Percentiles rank a stretch among this genome's conserved stretches.
These are phyloP conservation scores for Kwoniella shandongensis DNA, from an alignment of 768 basidiomycete genomes.

Conservation along the genomic window DNA sequence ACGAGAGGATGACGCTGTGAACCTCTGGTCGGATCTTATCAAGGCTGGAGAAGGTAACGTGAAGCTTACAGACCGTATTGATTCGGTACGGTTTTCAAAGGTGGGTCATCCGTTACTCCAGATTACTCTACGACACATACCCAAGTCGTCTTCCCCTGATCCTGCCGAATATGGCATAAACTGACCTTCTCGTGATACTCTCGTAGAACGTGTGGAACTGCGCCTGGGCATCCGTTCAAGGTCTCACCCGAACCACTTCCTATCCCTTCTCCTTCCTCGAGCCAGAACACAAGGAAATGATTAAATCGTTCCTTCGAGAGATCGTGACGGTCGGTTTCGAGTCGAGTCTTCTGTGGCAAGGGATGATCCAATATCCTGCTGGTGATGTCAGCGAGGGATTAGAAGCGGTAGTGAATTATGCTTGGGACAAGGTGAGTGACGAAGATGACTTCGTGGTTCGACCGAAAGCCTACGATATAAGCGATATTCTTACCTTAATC, in stretches of 20 bases:
- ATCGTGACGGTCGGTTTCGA: slow-evolving; percentile 42
- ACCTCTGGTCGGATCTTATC: slow-evolving; percentile 28
- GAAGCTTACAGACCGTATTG: slow-evolving; percentile 27
- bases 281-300: slow-evolving; percentile 6
- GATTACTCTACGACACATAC: not conserved
- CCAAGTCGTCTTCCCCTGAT: not conserved
- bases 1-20: slow-evolving; percentile 25
- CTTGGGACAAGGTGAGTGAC: slow-evolving; percentile 31
- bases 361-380: slow-evolving; percentile 30
- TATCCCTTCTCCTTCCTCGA: slow-evolving; percentile 16
- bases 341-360: slow-evolving; percentile 36
- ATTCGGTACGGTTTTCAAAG: slow-evolving; percentile 32
- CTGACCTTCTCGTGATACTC: not conserved
- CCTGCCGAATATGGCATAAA: too few relatives aligned
- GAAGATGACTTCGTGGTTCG: not conserved
- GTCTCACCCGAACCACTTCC: slow-evolving; percentile 36
- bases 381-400: slow-evolving; percentile 22
- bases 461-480: not conserved
- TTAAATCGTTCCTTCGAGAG: slow-evolving; percentile 39
- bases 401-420: slow-evolving; percentile 15
- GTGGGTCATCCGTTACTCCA: slow-evolving; percentile 12
- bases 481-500: too few relatives aligned
- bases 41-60: slow-evolving; percentile 35
- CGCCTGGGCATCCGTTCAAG: slow-evolving; percentile 43
- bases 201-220: slow-evolving; percentile 47